Evolutionary conservation across 2,329 filamentous ascomycete genomes (phyloP).

Genomic region (Apiospora saccharicola): DNA sequence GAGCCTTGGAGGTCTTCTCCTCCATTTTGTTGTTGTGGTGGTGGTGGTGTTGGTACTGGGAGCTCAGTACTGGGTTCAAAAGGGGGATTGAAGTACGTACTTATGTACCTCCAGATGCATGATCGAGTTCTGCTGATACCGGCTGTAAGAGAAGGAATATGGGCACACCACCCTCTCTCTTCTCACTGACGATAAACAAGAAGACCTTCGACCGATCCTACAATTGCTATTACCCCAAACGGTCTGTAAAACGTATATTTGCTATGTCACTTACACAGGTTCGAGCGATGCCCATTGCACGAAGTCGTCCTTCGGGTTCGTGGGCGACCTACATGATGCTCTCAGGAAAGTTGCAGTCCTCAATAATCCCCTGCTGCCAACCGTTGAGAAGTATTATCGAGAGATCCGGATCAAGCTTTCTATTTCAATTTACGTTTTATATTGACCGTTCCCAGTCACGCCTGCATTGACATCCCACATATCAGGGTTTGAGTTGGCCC

Average conservation of each 20-base stretch:
- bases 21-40: not conserved
- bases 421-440: not conserved
- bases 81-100: constrained; percentile 6
- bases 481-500: not conserved
- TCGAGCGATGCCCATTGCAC: not conserved
- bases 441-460: not conserved
- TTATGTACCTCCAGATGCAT: not conserved
- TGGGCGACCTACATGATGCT: not conserved
- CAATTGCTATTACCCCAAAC: not conserved
- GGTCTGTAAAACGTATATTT: not conserved
- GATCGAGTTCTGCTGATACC: too few relatives aligned
- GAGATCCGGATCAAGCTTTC: not conserved
- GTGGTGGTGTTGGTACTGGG: not conserved
- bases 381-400: too few relatives aligned
- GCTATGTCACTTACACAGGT: too few relatives aligned
- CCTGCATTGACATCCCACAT: not conserved
- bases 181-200: not conserved
- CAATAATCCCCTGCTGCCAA: not conserved
- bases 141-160: not conserved
- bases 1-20: not conserved
- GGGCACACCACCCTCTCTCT: not conserved
- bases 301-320: not conserved
- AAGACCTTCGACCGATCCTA: not conserved
- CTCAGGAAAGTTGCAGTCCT: not conserved
- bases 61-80: not conserved